Conservation (phyloP, 208 protist genomes). For the Strigomonas culicis region DNA sequence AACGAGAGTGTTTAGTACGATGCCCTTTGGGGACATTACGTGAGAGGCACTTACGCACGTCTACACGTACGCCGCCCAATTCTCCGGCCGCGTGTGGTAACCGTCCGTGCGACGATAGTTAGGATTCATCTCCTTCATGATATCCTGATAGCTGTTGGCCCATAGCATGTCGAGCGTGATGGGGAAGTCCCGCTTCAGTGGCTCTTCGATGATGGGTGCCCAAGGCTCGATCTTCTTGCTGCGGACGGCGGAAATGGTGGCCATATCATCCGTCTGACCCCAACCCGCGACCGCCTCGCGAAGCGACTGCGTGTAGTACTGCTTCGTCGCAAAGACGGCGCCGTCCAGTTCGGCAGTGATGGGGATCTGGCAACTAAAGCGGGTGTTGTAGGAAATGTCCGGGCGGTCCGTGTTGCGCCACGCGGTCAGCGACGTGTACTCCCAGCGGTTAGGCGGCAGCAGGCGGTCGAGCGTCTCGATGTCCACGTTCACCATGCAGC, state of each 20-base stretch:
- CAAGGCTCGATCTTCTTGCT: constrained; percentile 88
- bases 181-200: constrained; percentile 80
- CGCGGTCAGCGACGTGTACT: constrained; percentile 81
- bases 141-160: constrained; percentile 85
- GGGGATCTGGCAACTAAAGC: constrained; percentile 88
- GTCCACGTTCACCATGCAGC: constrained; percentile 89
- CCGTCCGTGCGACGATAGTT: constrained; percentile 82
- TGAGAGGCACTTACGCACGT: neutral
- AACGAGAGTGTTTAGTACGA: constrained; percentile 1
- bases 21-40: neutral
- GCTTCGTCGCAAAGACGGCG: constrained; percentile 82
- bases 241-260: constrained; percentile 49
- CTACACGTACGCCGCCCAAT: constrained; percentile 83
- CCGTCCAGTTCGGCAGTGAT: constrained; percentile 86
- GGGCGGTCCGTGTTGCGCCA: constrained; percentile 78
- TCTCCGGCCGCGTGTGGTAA: constrained; percentile 78
- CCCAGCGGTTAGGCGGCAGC: constrained; percentile 79
- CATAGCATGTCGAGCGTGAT: constrained; percentile 90
- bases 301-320: constrained; percentile 74
- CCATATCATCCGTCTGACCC: constrained; percentile 76
- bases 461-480: constrained; percentile 86
- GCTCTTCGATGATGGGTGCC: constrained; percentile 87
- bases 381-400: constrained; percentile 86
- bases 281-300: constrained; percentile 79
- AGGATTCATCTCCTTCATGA: constrained; percentile 78